Conservation (phyloP, 345 rosid genomes). For the Cardamine resedifolia region DNA sequence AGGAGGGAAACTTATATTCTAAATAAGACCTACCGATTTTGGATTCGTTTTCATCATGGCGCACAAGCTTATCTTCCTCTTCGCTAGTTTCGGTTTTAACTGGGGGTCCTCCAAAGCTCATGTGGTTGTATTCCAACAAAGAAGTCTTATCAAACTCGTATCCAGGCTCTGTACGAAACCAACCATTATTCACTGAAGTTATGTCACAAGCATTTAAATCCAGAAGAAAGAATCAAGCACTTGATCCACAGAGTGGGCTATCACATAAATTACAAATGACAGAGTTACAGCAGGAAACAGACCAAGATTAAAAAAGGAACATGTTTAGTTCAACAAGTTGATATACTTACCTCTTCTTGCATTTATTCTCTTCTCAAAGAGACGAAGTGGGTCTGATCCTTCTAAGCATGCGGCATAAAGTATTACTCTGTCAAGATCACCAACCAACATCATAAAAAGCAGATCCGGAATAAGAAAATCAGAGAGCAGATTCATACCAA, state of each 20-base stretch:
- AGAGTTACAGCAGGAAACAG: not conserved
- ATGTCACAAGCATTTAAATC: slow-evolving; percentile 3
- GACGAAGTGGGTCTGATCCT: slow-evolving; percentile 91
- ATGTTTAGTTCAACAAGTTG: not conserved
- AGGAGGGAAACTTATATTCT: not conserved
- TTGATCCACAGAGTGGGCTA: not conserved
- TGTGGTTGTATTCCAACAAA: slow-evolving; percentile 77
- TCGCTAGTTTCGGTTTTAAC: slow-evolving; percentile 65
- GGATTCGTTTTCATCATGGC: slow-evolving; percentile 61
- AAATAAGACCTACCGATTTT: slow-evolving; percentile 58
- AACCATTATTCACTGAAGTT: slow-evolving; percentile 18
- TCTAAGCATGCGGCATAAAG: slow-evolving; percentile 89
- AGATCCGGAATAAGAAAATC: not conserved
- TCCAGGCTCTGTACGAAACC: slow-evolving; percentile 61
- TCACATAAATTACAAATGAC: not conserved
- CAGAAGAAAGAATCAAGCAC: not conserved
- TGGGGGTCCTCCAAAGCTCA: slow-evolving; percentile 98
- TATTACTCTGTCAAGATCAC: slow-evolving; percentile 50
- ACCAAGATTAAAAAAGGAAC: not conserved
- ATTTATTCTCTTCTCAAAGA: slow-evolving; percentile 88
- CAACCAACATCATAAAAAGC: too few relatives aligned
- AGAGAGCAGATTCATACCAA: not conserved
- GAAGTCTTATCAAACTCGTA: slow-evolving; percentile 77
- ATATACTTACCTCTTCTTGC: slow-evolving; percentile 66
- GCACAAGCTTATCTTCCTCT: slow-evolving; percentile 77